Base-by-base conservation (phyloP, 768 basidiomycete species). In the Suillus tomentosus region DNA sequence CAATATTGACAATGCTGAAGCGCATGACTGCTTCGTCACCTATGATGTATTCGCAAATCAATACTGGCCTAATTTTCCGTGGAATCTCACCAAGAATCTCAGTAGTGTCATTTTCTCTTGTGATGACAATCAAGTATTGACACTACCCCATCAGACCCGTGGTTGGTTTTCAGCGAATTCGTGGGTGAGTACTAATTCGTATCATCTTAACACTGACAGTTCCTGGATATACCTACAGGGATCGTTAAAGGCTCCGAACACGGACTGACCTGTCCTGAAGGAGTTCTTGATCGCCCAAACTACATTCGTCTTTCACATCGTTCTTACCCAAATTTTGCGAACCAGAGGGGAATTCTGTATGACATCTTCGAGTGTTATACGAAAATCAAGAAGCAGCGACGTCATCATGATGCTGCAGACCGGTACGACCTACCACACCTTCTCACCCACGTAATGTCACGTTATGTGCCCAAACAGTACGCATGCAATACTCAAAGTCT, bases 181-280 rank as follows among this genome's bases (percentile, higher is more conserved):
- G 80, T 91, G 64, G 89, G 89, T 85, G 60, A n/a, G 77, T 69
- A 43, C 31, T 43, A 40, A 24, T 11, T 34, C 19, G 34, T 22
- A 22, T 9, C 31, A 24, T 17, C 4, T 24, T 24, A 5, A 62
- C 8, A 15, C 7, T 4, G 8, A 60, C 9, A 43, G 1, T 43
- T 14, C 47, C 31, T 51, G 10, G 54, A 55, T 37, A 48, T 15
- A 31, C 37, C 43, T 24, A 31, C 24, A 71, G 89, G 88, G 37
- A 83, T 88, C 5, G 86, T 92, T 65, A 82, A 85, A 68, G 90
- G 90, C 17, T 89, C 89, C 0, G 87, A 90, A 69, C 74, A 76
- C 55, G 77, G 87, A 0, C 62, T 85, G 9, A 62, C 61, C 0
- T 74, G 68, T 60, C 70, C 24, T 24, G 24, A 71, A 3, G 74